Evolutionary conservation across 1,284 basidiomycete species (phyloP).

Genomic region (Ganoderma resinaceum): DNA sequence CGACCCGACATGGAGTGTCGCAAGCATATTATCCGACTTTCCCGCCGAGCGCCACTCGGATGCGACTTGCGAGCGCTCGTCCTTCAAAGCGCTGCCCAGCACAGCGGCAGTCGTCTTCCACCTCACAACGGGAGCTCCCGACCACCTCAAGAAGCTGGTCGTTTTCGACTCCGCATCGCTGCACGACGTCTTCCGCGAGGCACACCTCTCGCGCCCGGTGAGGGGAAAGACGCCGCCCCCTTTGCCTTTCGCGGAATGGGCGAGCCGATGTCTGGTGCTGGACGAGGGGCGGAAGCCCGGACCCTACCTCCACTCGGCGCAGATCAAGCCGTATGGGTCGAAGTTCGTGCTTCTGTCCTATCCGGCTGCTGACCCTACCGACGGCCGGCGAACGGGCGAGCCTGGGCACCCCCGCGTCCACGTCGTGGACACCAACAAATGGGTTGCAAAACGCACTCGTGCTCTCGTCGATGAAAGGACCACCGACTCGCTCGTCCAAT

Average conservation of each 20-base stretch:
- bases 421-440: background rate
- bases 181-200: background rate
- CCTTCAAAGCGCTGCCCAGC: background rate
- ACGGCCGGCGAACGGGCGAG: background rate
- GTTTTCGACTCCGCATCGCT: background rate
- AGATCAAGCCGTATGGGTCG: background rate
- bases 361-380: background rate
- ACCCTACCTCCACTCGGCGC: background rate
- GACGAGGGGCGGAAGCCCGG: background rate
- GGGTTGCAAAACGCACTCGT: background rate
- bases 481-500: background rate
- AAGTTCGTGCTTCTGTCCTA: background rate
- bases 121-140: background rate
- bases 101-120: background rate
- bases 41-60: background rate
- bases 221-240: background rate
- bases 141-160: background rate
- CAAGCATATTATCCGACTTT: background rate
- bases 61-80: background rate
- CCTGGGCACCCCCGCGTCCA: background rate
- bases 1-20: background rate
- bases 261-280: background rate
- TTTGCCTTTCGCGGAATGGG: background rate
- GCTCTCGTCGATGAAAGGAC: background rate
- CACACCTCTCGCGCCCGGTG: background rate